phyloP scores from a whole-genome alignment of 495 filamentous ascomycete species.

The Podospora pseudopauciseta region DNA sequence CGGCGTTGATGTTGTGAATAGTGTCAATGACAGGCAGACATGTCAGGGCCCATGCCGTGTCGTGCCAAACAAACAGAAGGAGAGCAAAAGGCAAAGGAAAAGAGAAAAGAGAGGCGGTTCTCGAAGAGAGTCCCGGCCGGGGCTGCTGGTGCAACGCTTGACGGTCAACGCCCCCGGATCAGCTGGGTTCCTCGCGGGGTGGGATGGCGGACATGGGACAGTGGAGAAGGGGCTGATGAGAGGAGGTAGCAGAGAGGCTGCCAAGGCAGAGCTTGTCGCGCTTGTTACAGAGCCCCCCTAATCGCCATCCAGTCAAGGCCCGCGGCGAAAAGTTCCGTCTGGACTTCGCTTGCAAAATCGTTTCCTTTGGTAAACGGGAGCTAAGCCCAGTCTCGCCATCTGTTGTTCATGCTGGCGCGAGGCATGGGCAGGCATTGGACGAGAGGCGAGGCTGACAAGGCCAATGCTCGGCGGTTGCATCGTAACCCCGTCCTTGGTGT shows the following conservation, averaged over 20 bases:
- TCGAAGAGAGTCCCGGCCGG: slow-evolving; percentile 1
- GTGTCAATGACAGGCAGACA: slow-evolving; percentile 22
- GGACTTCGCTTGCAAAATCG: background rate
- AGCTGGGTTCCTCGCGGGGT: background rate
- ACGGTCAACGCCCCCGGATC: slow-evolving; percentile 1
- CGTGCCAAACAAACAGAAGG: slow-evolving; percentile 22
- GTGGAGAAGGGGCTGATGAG: slow-evolving; percentile 13
- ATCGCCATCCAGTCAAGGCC: background rate
- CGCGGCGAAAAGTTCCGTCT: background rate
- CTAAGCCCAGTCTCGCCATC: slow-evolving; percentile 7
- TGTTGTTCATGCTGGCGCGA: slow-evolving; percentile 27
- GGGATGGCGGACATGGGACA: background rate
- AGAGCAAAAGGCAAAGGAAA: slow-evolving; percentile 22
- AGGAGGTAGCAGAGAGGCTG: slow-evolving; percentile 4
- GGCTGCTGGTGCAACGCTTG: background rate
- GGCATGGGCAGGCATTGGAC: slow-evolving; percentile 25
- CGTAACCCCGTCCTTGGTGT: slow-evolving; percentile 29
- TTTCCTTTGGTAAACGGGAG: slow-evolving; percentile 7
- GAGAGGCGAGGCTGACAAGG: slow-evolving; percentile 34
- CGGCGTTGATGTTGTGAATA: slow-evolving; percentile 29
- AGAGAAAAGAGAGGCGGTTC: slow-evolving; percentile 15
- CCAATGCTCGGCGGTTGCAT: slow-evolving; percentile 20
- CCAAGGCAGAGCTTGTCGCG: slow-evolving; percentile 16
- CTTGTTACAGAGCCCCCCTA: background rate
- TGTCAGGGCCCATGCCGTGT: slow-evolving; percentile 25